phyloP scores from a whole-genome alignment of 2,329 filamentous ascomycete genomes.

The Huntiella decipiens region DNA sequence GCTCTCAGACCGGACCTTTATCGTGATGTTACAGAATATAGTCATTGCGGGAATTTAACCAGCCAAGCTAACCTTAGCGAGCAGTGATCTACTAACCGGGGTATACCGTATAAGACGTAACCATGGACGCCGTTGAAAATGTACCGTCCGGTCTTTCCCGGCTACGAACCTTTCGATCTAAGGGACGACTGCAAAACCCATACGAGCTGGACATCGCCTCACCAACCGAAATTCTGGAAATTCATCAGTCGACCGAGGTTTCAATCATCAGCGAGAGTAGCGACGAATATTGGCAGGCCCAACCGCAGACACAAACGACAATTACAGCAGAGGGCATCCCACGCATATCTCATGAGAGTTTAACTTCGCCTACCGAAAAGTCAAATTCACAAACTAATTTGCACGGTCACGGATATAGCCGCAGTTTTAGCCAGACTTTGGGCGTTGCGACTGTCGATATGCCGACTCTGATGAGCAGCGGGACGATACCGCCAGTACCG shows the following conservation, averaged over 20 bases:
- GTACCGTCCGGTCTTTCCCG: slow-evolving; percentile 3
- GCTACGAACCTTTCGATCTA: slow-evolving; percentile 4
- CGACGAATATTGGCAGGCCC: not conserved
- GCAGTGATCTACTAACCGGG: too few species aligned
- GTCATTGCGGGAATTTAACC: too few species aligned
- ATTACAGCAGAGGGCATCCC: not conserved
- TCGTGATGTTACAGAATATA: too few species aligned
- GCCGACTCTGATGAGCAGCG: not conserved
- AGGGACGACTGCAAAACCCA: not conserved
- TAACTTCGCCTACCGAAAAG: not conserved
- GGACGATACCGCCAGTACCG: not conserved
- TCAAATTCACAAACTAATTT: not conserved
- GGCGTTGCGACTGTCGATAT: not conserved
- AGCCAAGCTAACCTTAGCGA: too few species aligned
- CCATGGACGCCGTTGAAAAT: not conserved
- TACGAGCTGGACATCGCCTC: slow-evolving; percentile 1
- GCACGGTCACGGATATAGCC: not conserved
- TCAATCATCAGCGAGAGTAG: not conserved
- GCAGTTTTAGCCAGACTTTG: slow-evolving; percentile 1
- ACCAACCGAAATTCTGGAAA: slow-evolving; percentile 5
- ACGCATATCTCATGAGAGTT: not conserved
- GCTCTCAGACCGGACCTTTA: too few species aligned
- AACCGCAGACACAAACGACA: not conserved
- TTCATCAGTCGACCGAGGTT: slow-evolving; percentile 7
- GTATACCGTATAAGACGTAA: too few species aligned